Conservation (phyloP, 2,329 filamentous ascomycete species). For the Alternaria panax region DNA sequence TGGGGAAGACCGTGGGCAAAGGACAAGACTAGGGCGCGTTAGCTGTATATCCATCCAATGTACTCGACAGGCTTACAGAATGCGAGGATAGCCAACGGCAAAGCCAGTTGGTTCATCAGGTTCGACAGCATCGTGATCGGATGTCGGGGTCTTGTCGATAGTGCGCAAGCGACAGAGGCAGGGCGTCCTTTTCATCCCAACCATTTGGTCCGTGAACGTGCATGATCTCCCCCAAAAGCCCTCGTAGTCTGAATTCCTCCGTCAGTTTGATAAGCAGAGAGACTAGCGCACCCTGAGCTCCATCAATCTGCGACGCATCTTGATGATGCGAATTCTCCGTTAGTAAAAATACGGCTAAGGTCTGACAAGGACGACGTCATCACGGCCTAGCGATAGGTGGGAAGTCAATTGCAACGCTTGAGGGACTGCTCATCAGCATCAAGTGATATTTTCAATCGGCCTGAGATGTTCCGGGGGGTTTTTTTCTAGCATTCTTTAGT, state of each 20-base stretch:
- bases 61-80: neutral
- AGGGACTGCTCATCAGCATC: neutral
- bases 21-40: conserved; percentile 4
- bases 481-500: neutral
- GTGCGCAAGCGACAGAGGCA: neutral
- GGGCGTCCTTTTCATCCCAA: neutral
- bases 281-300: neutral
- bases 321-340: neutral
- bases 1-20: conserved; percentile 10
- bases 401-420: neutral
- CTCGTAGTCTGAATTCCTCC: conserved; percentile 2
- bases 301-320: conserved; percentile 8
- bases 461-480: neutral
- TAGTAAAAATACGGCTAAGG: conserved; percentile 2
- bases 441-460: neutral
- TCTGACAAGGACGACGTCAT: neutral
- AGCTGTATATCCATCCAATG: neutral
- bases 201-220: neutral
- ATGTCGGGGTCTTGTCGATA: neutral
- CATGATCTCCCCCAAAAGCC: neutral
- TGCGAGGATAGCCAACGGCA: conserved; percentile 9
- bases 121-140: conserved; percentile 4
- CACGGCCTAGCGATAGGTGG: neutral
- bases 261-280: conserved; percentile 9
- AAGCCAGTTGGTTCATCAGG: conserved; percentile 3